Base-by-base conservation (phyloP, 2,329 filamentous ascomycete species). In the Penicillium verrucosum region DNA sequence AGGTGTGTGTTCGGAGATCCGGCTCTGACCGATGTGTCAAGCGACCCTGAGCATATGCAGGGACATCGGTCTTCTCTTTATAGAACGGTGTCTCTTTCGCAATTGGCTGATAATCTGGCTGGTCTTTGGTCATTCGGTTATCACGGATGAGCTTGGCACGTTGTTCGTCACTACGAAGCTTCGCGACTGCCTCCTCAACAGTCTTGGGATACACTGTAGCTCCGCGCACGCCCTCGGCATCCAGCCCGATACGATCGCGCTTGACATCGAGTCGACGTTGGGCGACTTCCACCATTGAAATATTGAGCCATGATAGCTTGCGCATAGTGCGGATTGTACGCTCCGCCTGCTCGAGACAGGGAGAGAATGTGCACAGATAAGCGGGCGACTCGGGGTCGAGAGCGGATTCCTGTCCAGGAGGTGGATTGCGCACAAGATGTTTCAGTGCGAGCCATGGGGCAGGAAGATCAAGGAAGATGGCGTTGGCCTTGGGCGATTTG, bases 331-430 rank as follows among this genome's bases (percentile, higher is more conserved):
- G 88, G 52, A 96, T 87, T 0, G 94, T 97, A 54, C 87, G 85
- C 51, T 89, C 91, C 23, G 95, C 93, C 77, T 99, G 94, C 75
- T 99, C 94, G 63, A 99, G 95, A 74, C 94, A 99, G 0, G 94
- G 94, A 1, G 89, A 95, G 77, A 99, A 99, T 0, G 92, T 95
- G 78, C 94, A 99, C 53, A 99, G 83, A 69, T 94, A 83, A 1
- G 88, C 85, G 5, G 88, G 82, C 41, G 84, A 82, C n/a, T 82
- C 81, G 0, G 90, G 86, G 63, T 94, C 87, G 11, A 97, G 80
- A 0, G 84, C 81, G 1, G 82, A 81, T 51, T 69, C 63, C 0
- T 62, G 60, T 4, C 71, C 71, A 4, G 70, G 65, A 4, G 67
- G 54, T 1, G 71, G 65, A 23, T 71, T 63, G 32, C 78, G 76